phyloP scores from a whole-genome alignment of 768 basidiomycete species.

The Lyophyllum atratum region DNA sequence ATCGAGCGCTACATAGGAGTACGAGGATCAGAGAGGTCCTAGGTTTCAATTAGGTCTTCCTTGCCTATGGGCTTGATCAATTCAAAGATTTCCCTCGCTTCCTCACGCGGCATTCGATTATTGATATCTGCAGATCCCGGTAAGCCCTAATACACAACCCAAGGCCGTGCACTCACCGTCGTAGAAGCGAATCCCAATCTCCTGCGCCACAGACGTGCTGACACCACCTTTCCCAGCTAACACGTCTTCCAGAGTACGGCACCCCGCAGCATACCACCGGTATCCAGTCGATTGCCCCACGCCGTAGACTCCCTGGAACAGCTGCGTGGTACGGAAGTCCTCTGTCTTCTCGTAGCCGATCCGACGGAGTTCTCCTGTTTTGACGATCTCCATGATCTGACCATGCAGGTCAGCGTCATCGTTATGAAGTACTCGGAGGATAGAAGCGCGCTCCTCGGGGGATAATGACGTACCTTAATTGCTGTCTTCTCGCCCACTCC shows the following conservation, averaged over 20 bases:
- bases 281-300: slow-evolving; percentile 73
- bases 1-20: slow-evolving; percentile 50
- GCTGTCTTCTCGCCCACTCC: slow-evolving; percentile 80
- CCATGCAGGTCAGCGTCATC: background rate
- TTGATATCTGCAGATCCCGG: slow-evolving; percentile 69
- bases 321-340: slow-evolving; percentile 52
- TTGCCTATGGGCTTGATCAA: slow-evolving; percentile 72
- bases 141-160: background rate
- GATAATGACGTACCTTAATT: slow-evolving; percentile 49
- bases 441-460: background rate
- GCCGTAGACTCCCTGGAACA: slow-evolving; percentile 85
- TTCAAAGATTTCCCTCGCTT: slow-evolving; percentile 74
- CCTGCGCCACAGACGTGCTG: slow-evolving; percentile 57
- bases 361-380: slow-evolving; percentile 71
- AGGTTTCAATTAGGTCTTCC: background rate
- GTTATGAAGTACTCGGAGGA: no score
- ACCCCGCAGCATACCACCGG: slow-evolving; percentile 76
- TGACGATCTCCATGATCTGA: slow-evolving; percentile 80
- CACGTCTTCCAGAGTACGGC: slow-evolving; percentile 79
- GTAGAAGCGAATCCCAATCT: slow-evolving; percentile 70
- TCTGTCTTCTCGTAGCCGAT: slow-evolving; percentile 68
- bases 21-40: background rate
- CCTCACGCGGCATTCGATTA: slow-evolving; percentile 79
- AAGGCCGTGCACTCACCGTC: slow-evolving; percentile 47
- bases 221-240: slow-evolving; percentile 59